Base-by-base conservation (phyloP, 1,139 yeast genomes). In the Candida albicans region DNA sequence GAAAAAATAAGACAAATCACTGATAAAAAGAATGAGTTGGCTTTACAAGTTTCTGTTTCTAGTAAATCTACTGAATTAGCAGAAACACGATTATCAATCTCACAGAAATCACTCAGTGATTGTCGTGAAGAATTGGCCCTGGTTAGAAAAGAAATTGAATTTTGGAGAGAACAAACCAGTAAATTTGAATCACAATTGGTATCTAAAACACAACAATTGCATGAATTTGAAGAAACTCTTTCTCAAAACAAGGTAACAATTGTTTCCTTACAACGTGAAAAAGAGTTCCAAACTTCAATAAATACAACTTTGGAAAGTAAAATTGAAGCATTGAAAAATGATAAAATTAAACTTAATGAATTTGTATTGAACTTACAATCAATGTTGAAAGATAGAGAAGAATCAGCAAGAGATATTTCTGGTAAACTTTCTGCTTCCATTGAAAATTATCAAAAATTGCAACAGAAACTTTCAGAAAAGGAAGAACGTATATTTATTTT, bases 341-440 rank as follows among this genome's bases (percentile, higher is more conserved):
- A 89, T 56, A 82, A 82, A 54, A 64, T 75, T 9, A 77, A 81
- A 43, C 68, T 88, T 37, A 82, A 75, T 51, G 76, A 78, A 7
- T 70, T 84, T 49, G 73, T 87, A n/a, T 61, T 77, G 18, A 85
- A 78, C 54, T 65, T 87, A 44, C 91, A 87, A 59, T 54, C 77
- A 1, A 62, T 83, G 33, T 79, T 84, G 43, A 73, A 73, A 44
- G 95, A 87, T 57, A 74, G 91, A 43, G 86, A 84, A 43, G 57
- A 68, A 0, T 67, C 80, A 8, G 71, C 77, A 38, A 61, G 67
- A 25, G 84, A 82, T 35, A 60, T 82, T 1, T 73, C 81, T 15
- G 65, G 68, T 27, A 70, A 84, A 38, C 70, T 84, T 39, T 57
- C 70, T 14, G 64, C 69, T 24, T 82, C 81, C 33, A 66, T 81